phyloP scores from a whole-genome alignment of 2,329 filamentous ascomycete genomes.

The Remersonia thermophila region DNA sequence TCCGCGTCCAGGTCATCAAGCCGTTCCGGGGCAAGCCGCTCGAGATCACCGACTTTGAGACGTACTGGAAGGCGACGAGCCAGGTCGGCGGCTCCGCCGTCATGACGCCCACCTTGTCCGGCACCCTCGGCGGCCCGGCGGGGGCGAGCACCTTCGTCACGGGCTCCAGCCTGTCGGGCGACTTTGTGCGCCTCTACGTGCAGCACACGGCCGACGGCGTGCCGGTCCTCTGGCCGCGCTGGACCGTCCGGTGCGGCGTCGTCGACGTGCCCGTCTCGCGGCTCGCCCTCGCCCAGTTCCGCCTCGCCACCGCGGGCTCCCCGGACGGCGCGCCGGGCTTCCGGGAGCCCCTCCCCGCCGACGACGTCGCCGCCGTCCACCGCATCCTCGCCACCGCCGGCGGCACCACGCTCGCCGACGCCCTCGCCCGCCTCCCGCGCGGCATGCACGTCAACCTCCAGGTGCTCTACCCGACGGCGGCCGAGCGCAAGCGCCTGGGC shows the following conservation, averaged over 20 bases:
- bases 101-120: constrained; percentile 6
- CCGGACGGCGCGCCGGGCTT: constrained; percentile 23
- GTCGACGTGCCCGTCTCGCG: constrained; percentile 74
- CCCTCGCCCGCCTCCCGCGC: constrained; percentile 60
- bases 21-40: constrained; percentile 85
- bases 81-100: constrained; percentile 55
- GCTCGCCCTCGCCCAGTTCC: constrained; percentile 63
- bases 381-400: constrained; percentile 54
- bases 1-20: constrained; percentile 92
- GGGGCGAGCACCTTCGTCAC: constrained; percentile 81
- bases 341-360: constrained; percentile 25
- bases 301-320: constrained; percentile 29
- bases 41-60: constrained; percentile 96
- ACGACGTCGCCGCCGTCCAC: constrained; percentile 54
- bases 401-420: constrained; percentile 68
- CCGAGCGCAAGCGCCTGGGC: constrained; percentile 51
- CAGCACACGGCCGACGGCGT: constrained; percentile 82
- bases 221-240: constrained; percentile 77
- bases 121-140: not conserved
- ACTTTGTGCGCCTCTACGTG: constrained; percentile 84
- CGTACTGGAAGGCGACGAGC: constrained; percentile 98
- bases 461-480: constrained; percentile 67
- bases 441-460: constrained; percentile 87
- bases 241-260: constrained; percentile 63
- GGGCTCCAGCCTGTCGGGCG: constrained; percentile 87